A percentile compares a stretch with the other conserved stretches of the same genome.
Conservation (phyloP, 2,329 filamentous ascomycete genomes). For the Leptodontidium sp. region DNA sequence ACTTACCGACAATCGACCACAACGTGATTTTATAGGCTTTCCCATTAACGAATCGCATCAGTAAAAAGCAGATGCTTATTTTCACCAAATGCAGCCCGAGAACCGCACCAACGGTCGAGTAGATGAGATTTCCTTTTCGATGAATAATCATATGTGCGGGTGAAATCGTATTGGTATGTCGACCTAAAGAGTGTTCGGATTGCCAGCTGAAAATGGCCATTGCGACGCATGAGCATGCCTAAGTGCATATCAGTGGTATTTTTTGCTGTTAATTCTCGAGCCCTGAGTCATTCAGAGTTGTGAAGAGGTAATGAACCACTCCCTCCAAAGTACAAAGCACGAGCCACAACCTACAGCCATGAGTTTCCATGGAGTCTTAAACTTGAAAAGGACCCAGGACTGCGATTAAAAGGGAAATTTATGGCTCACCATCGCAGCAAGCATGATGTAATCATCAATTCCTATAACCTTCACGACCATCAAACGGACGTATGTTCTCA, state of each 20-base stretch:
- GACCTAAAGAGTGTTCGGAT: slow-evolving; percentile 13
- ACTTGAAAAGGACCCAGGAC: neutral
- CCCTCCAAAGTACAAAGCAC: neutral
- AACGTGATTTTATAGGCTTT: neutral
- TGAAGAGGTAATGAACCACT: neutral
- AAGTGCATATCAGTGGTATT: neutral
- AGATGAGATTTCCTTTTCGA: slow-evolving; percentile 18
- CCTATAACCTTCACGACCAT: slow-evolving; percentile 55
- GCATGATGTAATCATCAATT: slow-evolving; percentile 56
- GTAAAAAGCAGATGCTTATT: slow-evolving; percentile 16
- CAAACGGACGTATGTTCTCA: slow-evolving; percentile 54
- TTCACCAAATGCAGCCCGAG: slow-evolving; percentile 13
- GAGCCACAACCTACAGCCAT: too few species aligned
- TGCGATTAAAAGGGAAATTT: neutral
- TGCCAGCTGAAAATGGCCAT: slow-evolving; percentile 24
- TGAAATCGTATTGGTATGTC: slow-evolving; percentile 16
- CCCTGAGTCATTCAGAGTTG: neutral
- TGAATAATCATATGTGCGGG: slow-evolving; percentile 4
- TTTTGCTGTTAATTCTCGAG: neutral
- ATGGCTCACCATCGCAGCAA: slow-evolving; percentile 50
- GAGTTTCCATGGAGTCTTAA: too few species aligned
- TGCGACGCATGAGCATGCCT: slow-evolving; percentile 17
- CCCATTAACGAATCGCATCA: slow-evolving; percentile 13
- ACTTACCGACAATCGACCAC: slow-evolving; percentile 19
- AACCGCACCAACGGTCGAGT: slow-evolving; percentile 15